Conservation (phyloP, 257 asterid species). For the Coffea canephora region DNA sequence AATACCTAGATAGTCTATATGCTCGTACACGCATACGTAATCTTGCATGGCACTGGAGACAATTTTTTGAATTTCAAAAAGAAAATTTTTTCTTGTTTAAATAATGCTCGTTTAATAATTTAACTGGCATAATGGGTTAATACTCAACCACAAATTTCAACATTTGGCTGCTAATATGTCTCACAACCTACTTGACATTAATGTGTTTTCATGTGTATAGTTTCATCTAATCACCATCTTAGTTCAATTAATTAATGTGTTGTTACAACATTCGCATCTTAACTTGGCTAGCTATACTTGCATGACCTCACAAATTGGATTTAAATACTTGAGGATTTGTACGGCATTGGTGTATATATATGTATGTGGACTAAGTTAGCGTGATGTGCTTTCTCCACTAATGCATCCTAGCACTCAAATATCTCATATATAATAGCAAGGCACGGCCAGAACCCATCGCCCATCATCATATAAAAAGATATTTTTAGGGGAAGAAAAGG, state of each 20-base stretch:
- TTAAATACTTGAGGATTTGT: neutral
- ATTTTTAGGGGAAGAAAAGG: constrained; percentile 3
- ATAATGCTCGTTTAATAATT: neutral
- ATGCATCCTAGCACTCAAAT: neutral
- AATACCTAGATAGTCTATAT: neutral
- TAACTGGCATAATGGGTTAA: neutral
- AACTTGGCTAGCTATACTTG: neutral
- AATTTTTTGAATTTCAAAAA: neutral
- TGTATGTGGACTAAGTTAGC: neutral
- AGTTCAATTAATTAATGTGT: neutral
- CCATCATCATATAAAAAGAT: neutral
- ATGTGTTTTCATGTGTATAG: too few species aligned
- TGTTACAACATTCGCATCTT: neutral
- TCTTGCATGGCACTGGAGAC: neutral
- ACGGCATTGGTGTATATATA: too few species aligned
- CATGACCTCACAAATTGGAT: neutral
- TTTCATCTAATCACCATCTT: too few species aligned
- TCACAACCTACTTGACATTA: too few species aligned
- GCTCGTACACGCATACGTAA: neutral
- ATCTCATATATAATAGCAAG: neutral
- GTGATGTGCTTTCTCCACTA: neutral
- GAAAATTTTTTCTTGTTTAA: too few species aligned
- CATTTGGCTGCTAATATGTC: too few species aligned
- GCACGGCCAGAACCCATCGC: neutral
- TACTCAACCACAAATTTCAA: neutral